Conservation (phyloP, 305 asterid species). For the Stenogyne calaminthoides region DNA sequence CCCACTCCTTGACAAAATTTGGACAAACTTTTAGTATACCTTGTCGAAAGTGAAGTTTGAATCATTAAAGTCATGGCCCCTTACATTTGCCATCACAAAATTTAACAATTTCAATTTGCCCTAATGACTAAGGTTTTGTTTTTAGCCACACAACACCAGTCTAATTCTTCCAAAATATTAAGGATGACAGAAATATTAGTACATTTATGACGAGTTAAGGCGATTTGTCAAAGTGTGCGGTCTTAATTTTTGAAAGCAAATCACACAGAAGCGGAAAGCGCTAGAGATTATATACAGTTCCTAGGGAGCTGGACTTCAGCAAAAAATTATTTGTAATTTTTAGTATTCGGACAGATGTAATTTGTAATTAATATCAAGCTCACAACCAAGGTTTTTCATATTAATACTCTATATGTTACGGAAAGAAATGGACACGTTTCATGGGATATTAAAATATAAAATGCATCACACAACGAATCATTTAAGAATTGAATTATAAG, state of each 20-base stretch:
- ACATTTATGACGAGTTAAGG: not conserved
- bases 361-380: not conserved
- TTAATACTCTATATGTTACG: too few relatives aligned
- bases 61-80: conserved; percentile 29
- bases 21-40: conserved; percentile 29
- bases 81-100: conserved; percentile 16
- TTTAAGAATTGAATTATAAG: not conserved
- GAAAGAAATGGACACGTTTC: too few relatives aligned
- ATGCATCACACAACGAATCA: not conserved
- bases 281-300: not conserved
- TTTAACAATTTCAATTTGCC: conserved; percentile 34
- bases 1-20: conserved; percentile 33
- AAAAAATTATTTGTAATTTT: too few relatives aligned
- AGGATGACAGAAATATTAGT: not conserved
- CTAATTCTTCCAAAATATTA: not conserved
- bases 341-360: not conserved
- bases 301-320: not conserved
- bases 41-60: conserved; percentile 10
- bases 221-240: not conserved
- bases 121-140: conserved; percentile 30
- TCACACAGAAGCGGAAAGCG: not conserved
- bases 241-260: not conserved
- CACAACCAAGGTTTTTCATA: not conserved
- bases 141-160: conserved; percentile 30
- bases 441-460: not conserved